Percentiles rank a stretch among this genome's conserved stretches.
These are phyloP conservation scores for Metschnikowia bowlesiae DNA, from an alignment of 805 yeast species.

Conservation along the genomic window DNA sequence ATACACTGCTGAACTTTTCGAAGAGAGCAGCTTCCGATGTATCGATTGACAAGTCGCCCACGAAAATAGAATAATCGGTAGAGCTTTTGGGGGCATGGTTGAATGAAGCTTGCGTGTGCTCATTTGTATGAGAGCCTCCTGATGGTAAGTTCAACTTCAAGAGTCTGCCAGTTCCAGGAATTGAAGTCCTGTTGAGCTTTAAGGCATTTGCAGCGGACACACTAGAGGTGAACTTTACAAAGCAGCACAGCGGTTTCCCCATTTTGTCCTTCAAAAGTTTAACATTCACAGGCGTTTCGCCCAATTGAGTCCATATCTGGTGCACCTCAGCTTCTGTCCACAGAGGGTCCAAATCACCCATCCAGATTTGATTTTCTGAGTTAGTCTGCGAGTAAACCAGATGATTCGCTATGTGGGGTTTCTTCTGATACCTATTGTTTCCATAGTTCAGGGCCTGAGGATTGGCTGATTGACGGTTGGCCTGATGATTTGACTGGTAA, in stretches of 20 bases:
- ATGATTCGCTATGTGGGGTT: constrained; percentile 10
- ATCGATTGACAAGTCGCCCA: constrained; percentile 77
- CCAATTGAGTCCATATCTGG: constrained; percentile 65
- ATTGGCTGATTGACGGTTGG: neutral
- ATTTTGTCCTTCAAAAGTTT: constrained; percentile 69
- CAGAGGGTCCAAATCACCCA: constrained; percentile 86
- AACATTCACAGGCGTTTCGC: constrained; percentile 56
- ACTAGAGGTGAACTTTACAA: constrained; percentile 63
- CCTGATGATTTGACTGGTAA: constrained; percentile 1
- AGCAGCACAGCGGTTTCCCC: constrained; percentile 54
- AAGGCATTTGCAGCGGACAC: constrained; percentile 64
- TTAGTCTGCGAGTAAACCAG: constrained; percentile 16
- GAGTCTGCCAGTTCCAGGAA: constrained; percentile 55
- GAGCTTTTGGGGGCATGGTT: neutral
- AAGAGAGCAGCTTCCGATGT: constrained; percentile 63
- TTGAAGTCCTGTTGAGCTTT: constrained; percentile 58
- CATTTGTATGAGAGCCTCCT: constrained; percentile 23
- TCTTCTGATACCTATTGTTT: constrained; percentile 2
- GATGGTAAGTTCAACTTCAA: constrained; percentile 83
- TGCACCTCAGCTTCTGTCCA: constrained; percentile 72
- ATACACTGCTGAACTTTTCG: constrained; percentile 63
- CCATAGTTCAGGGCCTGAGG: neutral
- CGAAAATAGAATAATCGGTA: constrained; percentile 65
- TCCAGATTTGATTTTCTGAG: constrained; percentile 52
- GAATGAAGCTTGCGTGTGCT: neutral